phyloP scores from a whole-genome alignment of 495 filamentous ascomycete species.

The Penicillium roqueforti region DNA sequence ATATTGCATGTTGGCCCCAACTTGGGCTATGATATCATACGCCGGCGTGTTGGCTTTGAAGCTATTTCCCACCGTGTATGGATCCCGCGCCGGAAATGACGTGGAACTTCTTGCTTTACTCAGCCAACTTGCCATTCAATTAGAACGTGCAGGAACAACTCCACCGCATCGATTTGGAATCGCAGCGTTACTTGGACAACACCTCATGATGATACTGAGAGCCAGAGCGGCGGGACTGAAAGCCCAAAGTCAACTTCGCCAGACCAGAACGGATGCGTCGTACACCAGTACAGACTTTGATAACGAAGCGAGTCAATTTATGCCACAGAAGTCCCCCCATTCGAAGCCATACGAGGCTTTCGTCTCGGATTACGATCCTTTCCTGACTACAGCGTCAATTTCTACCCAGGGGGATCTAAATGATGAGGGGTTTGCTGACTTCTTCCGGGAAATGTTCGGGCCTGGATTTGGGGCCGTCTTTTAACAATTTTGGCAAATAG shows the following conservation, averaged over 20 bases:
- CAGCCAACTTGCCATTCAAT: slow-evolving; percentile 21
- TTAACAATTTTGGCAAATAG: neutral
- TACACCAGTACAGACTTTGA: neutral
- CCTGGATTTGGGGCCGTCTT: slow-evolving; percentile 19
- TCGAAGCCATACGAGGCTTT: neutral
- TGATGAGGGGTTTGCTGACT: slow-evolving; percentile 21
- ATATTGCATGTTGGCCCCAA: slow-evolving; percentile 31
- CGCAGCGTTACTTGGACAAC: slow-evolving; percentile 26
- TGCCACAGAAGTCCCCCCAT: neutral
- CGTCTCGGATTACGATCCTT: slow-evolving; percentile 16
- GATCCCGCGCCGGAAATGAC: slow-evolving; percentile 12
- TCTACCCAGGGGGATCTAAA: slow-evolving; percentile 4
- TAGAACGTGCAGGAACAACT: slow-evolving; percentile 22
- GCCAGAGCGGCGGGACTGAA: slow-evolving; percentile 4
- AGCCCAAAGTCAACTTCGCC: neutral
- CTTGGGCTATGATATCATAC: slow-evolving; percentile 32
- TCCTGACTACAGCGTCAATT: slow-evolving; percentile 13
- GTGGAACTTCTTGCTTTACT: slow-evolving; percentile 23
- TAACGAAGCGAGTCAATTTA: neutral
- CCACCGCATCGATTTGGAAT: slow-evolving; percentile 27
- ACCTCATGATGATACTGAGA: slow-evolving; percentile 22
- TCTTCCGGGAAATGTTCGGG: slow-evolving; percentile 26
- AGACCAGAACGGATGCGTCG: neutral
- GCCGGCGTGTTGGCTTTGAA: slow-evolving; percentile 22
- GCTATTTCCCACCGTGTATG: slow-evolving; percentile 18